Evolutionary conservation across 495 filamentous ascomycete genomes (phyloP), one percentile per base, ranked within the genome.

Genomic region (Pyrenula aspistea): DNA sequence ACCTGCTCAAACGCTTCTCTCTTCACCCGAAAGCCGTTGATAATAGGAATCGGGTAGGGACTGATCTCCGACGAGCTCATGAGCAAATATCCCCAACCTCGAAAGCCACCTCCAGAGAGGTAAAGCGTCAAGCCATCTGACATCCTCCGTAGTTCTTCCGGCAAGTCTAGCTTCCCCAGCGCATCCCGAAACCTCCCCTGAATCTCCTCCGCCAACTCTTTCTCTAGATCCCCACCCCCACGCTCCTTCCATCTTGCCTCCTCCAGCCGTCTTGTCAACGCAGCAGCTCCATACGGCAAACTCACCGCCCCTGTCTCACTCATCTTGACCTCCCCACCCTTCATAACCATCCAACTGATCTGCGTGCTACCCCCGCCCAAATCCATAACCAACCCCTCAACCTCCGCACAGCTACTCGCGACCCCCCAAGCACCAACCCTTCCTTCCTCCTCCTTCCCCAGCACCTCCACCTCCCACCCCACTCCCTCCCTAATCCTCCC

Each of bases 351-450:
- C 78, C 89, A 95, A 4, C 87, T 89, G 72, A 96, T 83, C 70
- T 96, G 91, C 55, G 89, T 88, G 61, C 89, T 94, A 0, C 91
- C 91, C 1, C 91, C 91, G 1, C 91, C 91, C 0, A 96, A 78
- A 65, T 96, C 91, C 68, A 96, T 86, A 21, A 92, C 86, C 21
- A 96, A 69, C 0, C 89, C 86, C 54, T 76, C 69, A 2, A 89
- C 83, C 24, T 77, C 64, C 8, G 71, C 70, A 54, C 91, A 85
- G 11, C 84, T 85, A 59, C 87, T 90, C 24, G 89, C 83, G 21
- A 93, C 84, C 0, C 91, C 91, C 75, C 89, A 80, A 1, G 91
- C 86, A 1, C 91, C 91, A 24, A 95, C 80, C 22, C 86, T 68
- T 1, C 89, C 91, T 69, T 96, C 91, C 24, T 91, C 83, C 53